These are phyloP conservation scores for Nothomitra cinnamomea DNA, from an alignment of 2,329 filamentous ascomycete genomes.

Conservation along the genomic window DNA sequence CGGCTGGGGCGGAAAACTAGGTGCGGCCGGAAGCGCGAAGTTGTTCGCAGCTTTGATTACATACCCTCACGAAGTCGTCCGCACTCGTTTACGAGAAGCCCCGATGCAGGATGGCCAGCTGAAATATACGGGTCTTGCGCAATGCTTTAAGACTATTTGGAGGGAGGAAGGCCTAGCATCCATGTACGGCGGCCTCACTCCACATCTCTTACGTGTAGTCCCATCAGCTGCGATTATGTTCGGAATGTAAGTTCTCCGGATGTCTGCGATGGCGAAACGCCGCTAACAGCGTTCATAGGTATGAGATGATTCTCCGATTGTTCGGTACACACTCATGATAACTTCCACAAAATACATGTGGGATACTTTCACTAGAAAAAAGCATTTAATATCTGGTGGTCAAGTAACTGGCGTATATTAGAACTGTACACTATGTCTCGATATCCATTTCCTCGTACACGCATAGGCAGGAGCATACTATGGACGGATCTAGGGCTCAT, in stretches of 20 bases:
- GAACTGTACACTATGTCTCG: too few species aligned
- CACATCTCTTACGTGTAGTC: constrained; percentile 79
- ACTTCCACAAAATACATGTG: too few species aligned
- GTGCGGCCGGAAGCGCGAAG: constrained; percentile 70
- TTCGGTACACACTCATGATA: too few species aligned
- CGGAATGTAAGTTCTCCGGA: constrained; percentile 45
- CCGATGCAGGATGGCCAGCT: constrained; percentile 53
- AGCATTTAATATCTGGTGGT: too few species aligned
- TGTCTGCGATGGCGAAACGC: too few species aligned
- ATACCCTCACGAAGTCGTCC: constrained; percentile 83
- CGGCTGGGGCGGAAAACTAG: constrained; percentile 61
- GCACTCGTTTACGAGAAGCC: constrained; percentile 71
- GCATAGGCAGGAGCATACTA: too few species aligned
- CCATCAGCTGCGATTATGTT: constrained; percentile 95
- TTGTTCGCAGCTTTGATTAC: constrained; percentile 68
- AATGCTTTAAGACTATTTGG: constrained; percentile 78
- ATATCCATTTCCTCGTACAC: too few species aligned
- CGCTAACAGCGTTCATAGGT: too few species aligned
- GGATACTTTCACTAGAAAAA: too few species aligned
- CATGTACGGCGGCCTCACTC: constrained; percentile 79
- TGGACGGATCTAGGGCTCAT: too few species aligned
- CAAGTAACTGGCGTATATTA: too few species aligned
- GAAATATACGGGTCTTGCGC: constrained; percentile 77
- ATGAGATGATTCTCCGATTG: too few species aligned
- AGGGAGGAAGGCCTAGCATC: constrained; percentile 75